phyloP scores from a whole-genome alignment of 305 asterid species.

The Nicotiana rustica region DNA sequence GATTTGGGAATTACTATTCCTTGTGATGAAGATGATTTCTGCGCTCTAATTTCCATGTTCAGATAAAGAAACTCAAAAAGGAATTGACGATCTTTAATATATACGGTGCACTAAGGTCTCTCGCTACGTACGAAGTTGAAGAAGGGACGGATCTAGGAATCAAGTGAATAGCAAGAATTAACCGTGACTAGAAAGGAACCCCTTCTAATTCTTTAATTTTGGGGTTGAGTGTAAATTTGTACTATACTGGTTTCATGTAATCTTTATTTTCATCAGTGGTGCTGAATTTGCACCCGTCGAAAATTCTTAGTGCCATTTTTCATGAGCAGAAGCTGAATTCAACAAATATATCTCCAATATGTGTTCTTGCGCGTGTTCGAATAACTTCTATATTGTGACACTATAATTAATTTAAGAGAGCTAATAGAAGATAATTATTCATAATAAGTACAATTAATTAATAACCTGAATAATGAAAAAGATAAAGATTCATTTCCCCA shows the following conservation, averaged over 20 bases:
- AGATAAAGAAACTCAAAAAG: neutral
- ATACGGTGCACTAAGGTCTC: neutral
- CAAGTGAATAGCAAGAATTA: neutral
- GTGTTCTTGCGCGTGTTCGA: too few species aligned
- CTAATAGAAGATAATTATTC: too few species aligned
- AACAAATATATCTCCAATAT: too few species aligned
- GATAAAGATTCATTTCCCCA: neutral
- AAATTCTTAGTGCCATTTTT: neutral
- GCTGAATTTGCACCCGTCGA: conserved; percentile 3
- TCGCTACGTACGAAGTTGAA: neutral
- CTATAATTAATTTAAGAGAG: too few species aligned
- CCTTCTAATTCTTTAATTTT: neutral
- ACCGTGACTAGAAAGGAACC: neutral
- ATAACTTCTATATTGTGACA: too few species aligned
- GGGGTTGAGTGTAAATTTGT: neutral
- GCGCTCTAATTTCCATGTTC: conserved; percentile 36
- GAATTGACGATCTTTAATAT: neutral
- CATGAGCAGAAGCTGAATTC: too few species aligned
- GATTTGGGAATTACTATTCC: conserved; percentile 57
- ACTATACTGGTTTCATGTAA: neutral
- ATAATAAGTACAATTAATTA: too few species aligned
- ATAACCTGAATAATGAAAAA: too few species aligned
- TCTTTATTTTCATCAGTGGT: conserved; percentile 24
- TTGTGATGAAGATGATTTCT: conserved; percentile 49
- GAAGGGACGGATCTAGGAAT: neutral